These are phyloP conservation scores for Annulohypoxylon stygium DNA, from an alignment of 495 filamentous ascomycete species.

Conservation along the genomic window DNA sequence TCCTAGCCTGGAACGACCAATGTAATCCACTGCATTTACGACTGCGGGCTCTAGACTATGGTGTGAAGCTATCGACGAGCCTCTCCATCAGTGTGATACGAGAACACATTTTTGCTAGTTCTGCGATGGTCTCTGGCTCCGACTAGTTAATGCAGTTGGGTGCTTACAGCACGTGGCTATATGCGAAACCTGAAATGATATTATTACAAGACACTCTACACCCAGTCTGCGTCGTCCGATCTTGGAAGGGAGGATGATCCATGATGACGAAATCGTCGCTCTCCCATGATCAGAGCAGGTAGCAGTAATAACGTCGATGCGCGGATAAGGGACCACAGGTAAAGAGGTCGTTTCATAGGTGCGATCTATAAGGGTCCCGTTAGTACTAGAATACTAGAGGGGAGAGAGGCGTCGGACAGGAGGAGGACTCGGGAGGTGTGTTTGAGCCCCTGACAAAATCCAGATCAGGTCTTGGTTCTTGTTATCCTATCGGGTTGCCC, in stretches of 20 bases:
- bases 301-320: slow-evolving; percentile 20
- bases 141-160: not conserved
- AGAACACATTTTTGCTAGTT: not conserved
- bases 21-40: not conserved
- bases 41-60: not conserved
- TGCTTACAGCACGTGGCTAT: not conserved
- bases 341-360: slow-evolving; percentile 23
- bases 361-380: not conserved
- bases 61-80: slow-evolving; percentile 19
- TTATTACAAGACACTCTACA: slow-evolving; percentile 16
- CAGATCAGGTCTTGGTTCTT: slow-evolving; percentile 27
- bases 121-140: not conserved
- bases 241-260: slow-evolving; percentile 22
- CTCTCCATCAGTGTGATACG: not conserved
- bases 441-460: slow-evolving; percentile 17
- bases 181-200: slow-evolving; percentile 5
- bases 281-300: slow-evolving; percentile 26
- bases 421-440: slow-evolving; percentile 18
- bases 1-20: slow-evolving; percentile 17
- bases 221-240: slow-evolving; percentile 18
- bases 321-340: slow-evolving; percentile 23
- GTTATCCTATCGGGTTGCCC: slow-evolving; percentile 35
- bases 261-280: slow-evolving; percentile 33
- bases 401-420: slow-evolving; percentile 13
- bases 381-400: not conserved